Base-by-base conservation (phyloP, 495 filamentous ascomycete genomes). In the Penicillium salamii region DNA sequence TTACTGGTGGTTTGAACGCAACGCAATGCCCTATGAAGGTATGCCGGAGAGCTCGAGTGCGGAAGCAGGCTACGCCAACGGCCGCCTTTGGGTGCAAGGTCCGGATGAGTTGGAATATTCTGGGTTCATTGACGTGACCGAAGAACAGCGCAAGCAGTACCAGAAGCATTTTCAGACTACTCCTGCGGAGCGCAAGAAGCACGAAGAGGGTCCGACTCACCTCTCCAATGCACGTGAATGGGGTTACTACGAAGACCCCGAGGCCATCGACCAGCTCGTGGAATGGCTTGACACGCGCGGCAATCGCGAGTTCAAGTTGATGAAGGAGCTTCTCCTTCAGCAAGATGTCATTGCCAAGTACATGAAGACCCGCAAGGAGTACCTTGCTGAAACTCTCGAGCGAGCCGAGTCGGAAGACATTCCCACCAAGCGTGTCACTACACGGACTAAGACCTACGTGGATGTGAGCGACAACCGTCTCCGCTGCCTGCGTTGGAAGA, bases 1-100 rank as follows among this genome's bases (percentile, higher is more conserved):
- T 17, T 98, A 97, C 63, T 97, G 91, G 76, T 98, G 92, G 92
- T 96, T 97, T 63, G 93, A 98, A 69, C 87, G 91, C 31, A 98
- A 97, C 61, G 93, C 91, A 21, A 97, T 97, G 93, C 95, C 93
- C 1, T 96, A 89, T 62, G 90, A 76, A 38, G 95, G 95, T 2
- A 74, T 96, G 49, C 92, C 91, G 1, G 77, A 80, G 52, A 93
- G 89, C 69, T 97, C 91, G 5, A 97, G 91, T 3, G 85, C 90
- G 1, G 76, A 84, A 32, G 89, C 91, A 15, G 81, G 79, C 9
- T 98, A 97, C 60, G 91, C 95, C 9, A 98, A 97, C 63, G 93
- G 89, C 7, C 88, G 90, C 45, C 71, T 98, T 33, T 98, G 93
- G 93, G 84, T 98, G 20, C 93, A 98, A 66, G 93, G 93, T 0